Evolutionary conservation across 2,329 filamentous ascomycete species (phyloP).

Genomic region (Xylaria sp.): DNA sequence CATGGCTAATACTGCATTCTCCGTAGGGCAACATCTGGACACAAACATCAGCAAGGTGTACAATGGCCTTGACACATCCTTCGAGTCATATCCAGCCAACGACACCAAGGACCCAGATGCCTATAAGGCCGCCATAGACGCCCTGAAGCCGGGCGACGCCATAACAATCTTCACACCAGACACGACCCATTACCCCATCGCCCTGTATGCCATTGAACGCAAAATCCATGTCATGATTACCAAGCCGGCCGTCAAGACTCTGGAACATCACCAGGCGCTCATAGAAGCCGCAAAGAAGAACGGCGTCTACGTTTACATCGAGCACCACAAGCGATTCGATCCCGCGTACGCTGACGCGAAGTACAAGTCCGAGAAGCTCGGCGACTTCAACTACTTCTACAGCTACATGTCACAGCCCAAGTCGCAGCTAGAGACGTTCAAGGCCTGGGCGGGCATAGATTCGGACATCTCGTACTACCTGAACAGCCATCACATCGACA

Average conservation of each 20-base stretch:
- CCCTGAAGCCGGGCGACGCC: conserved; percentile 78
- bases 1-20: not conserved
- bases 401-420: conserved; percentile 95
- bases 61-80: conserved; percentile 86
- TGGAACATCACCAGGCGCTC: conserved; percentile 79
- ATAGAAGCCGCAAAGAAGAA: conserved; percentile 73
- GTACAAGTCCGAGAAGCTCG: conserved; percentile 74
- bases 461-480: conserved; percentile 96
- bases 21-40: conserved; percentile 75
- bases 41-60: conserved; percentile 89
- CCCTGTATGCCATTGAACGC: conserved; percentile 87
- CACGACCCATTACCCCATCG: conserved; percentile 90
- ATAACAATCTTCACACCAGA: conserved; percentile 97
- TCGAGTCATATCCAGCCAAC: conserved; percentile 81
- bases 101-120: conserved; percentile 75
- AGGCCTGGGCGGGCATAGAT: conserved; percentile 89
- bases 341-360: conserved; percentile 90
- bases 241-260: conserved; percentile 87
- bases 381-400: conserved; percentile 99
- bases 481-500: conserved; percentile 92
- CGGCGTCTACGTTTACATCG: conserved; percentile 87
- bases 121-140: conserved; percentile 89
- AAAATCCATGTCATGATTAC: conserved; percentile 91
- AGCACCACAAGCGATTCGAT: conserved; percentile 97
- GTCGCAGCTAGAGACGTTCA: conserved; percentile 91